phyloP scores from a whole-genome alignment of 371 early-diverging fungal species.

The Saksenaea vasiformis region DNA sequence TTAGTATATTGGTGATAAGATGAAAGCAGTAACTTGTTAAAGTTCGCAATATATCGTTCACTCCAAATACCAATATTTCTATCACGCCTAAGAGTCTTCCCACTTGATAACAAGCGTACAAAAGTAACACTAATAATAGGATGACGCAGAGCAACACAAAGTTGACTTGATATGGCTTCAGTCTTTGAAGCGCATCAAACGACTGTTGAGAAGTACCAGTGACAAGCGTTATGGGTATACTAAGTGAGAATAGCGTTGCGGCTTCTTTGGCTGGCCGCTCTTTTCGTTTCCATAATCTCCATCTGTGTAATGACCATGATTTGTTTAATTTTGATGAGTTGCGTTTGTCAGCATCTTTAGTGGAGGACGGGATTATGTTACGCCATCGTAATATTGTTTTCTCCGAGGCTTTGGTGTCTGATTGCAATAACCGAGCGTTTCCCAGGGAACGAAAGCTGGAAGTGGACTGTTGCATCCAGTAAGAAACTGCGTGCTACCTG shows the following conservation, averaged over 20 bases:
- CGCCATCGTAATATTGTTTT: too few species aligned
- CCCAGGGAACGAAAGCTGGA: too few species aligned
- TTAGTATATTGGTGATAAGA: not conserved
- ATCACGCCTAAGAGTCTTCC: slow-evolving; percentile 6
- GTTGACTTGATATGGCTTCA: slow-evolving; percentile 16
- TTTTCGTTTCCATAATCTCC: too few species aligned
- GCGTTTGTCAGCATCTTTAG: too few species aligned
- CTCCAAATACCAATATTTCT: slow-evolving; percentile 7
- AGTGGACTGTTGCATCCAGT: too few species aligned
- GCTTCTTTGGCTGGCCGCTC: not conserved
- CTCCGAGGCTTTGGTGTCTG: too few species aligned
- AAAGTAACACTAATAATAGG: not conserved
- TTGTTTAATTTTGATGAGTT: too few species aligned
- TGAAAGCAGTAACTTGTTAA: not conserved
- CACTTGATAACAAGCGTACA: slow-evolving; percentile 11
- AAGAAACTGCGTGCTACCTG: too few species aligned
- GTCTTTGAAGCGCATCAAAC: not conserved
- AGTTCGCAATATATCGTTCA: slow-evolving; percentile 2
- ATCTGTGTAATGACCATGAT: too few species aligned
- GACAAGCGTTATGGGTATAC: slow-evolving; percentile 6
- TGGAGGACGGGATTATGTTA: too few species aligned
- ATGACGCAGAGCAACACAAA: slow-evolving; percentile 2
- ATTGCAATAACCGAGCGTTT: too few species aligned
- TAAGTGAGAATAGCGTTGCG: slow-evolving; percentile 1
- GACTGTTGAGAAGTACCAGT: not conserved